phyloP scores from a whole-genome alignment of 2,329 filamentous ascomycete species.

The Alternaria burnsii region DNA sequence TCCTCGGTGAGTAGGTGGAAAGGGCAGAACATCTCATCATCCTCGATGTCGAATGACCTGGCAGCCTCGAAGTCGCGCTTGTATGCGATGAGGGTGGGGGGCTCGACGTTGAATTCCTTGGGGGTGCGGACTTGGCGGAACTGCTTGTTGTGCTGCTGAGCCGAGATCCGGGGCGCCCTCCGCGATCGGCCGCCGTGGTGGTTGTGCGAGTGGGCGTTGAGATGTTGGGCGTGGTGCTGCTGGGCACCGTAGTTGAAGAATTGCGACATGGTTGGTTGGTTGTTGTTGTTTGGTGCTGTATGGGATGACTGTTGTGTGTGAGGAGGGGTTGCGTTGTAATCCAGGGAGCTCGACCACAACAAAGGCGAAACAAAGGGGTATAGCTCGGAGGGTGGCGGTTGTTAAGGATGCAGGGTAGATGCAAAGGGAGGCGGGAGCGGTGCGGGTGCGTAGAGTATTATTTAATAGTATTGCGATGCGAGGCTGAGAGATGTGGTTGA shows the following conservation, averaged over 20 bases:
- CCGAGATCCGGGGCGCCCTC: constrained; percentile 80
- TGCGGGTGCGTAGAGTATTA: constrained; percentile 29
- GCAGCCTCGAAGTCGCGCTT: constrained; percentile 89
- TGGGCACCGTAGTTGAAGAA: constrained; percentile 59
- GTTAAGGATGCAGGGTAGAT: constrained; percentile 17
- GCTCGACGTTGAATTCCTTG: constrained; percentile 80
- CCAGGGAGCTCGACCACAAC: constrained; percentile 31
- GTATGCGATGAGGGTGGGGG: constrained; percentile 78
- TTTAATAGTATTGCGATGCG: constrained; percentile 31
- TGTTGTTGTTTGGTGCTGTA: constrained; percentile 27
- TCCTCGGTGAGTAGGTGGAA: constrained; percentile 85
- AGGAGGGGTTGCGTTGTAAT: constrained; percentile 28
- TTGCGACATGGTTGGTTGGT: constrained; percentile 54
- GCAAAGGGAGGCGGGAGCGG: constrained; percentile 19
- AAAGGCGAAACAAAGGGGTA: constrained; percentile 37
- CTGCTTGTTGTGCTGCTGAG: constrained; percentile 87
- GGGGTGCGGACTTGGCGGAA: constrained; percentile 85
- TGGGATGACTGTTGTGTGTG: constrained; percentile 25
- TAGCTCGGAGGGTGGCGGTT: constrained; percentile 14
- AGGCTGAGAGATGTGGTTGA: constrained; percentile 34
- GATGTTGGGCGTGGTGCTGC: constrained; percentile 56
- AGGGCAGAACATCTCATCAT: constrained; percentile 95
- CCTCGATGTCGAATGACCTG: constrained; percentile 92
- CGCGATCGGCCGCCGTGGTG: constrained; percentile 87
- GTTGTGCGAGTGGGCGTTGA: constrained; percentile 70